Conservation (phyloP, 1,284 basidiomycete genomes). For the Austroboletus niveus region DNA sequence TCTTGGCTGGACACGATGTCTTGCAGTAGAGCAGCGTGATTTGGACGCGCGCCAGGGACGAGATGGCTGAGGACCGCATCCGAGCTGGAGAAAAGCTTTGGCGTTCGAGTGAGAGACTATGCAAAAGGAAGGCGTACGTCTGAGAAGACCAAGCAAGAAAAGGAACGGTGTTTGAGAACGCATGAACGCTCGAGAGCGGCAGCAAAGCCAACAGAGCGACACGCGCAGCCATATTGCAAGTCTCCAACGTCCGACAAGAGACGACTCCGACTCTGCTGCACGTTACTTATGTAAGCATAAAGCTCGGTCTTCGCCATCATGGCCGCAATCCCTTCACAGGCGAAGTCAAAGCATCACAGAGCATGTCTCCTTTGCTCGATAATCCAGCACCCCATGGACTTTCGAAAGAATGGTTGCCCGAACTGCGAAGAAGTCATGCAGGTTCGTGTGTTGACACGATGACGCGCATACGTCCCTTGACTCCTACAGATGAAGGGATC, state of each 20-base stretch:
- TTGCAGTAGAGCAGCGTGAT: slow-evolving; percentile 39
- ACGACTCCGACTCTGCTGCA: not conserved
- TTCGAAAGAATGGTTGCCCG: slow-evolving; percentile 85
- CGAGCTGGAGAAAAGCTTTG: slow-evolving; percentile 38
- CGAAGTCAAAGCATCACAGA: slow-evolving; percentile 72
- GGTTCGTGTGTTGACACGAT: slow-evolving; percentile 43
- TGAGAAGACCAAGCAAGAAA: slow-evolving; percentile 70
- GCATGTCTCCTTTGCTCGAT: slow-evolving; percentile 93
- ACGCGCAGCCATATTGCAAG: slow-evolving; percentile 19
- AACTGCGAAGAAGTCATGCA: slow-evolving; percentile 97
- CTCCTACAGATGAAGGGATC: slow-evolving; percentile 80
- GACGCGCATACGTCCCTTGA: not conserved
- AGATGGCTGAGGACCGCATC: slow-evolving; percentile 41
- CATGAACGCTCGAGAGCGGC: slow-evolving; percentile 41
- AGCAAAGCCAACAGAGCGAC: slow-evolving; percentile 37
- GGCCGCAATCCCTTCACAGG: slow-evolving; percentile 56
- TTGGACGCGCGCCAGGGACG: slow-evolving; percentile 31
- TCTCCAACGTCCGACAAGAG: not conserved
- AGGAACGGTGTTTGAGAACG: slow-evolving; percentile 59
- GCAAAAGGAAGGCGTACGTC: slow-evolving; percentile 37
- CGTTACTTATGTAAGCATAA: slow-evolving; percentile 18
- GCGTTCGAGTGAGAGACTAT: not conserved
- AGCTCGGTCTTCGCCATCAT: slow-evolving; percentile 14
- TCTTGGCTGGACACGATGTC: slow-evolving; percentile 44
- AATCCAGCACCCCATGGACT: slow-evolving; percentile 83